A percentile compares a stretch with the other conserved stretches of the same genome.
Evolutionary conservation across 805 yeast genomes (phyloP).

Genomic region (Candida wancherniae): DNA sequence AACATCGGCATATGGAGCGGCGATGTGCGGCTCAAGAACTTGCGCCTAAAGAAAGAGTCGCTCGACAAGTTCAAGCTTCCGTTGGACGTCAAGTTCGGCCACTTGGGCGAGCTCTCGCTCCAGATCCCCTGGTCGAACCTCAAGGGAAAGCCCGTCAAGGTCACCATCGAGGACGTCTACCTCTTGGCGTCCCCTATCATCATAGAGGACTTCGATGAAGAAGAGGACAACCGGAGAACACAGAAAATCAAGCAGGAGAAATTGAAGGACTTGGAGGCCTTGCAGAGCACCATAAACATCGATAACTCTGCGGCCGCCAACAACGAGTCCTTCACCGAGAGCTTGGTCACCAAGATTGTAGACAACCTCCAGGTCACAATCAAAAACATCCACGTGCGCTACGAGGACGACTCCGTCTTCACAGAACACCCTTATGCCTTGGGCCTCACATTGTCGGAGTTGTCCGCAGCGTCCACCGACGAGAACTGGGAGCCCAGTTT

Average conservation of each 20-base stretch:
- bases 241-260: constrained; percentile 63
- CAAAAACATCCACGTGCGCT: constrained; percentile 84
- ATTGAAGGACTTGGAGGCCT: constrained; percentile 59
- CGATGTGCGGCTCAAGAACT: constrained; percentile 78
- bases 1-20: constrained; percentile 98
- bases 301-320: constrained; percentile 1
- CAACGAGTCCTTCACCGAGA: constrained; percentile 81
- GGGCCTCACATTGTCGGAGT: constrained; percentile 78
- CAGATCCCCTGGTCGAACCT: constrained; percentile 97
- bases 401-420: constrained; percentile 74
- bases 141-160: constrained; percentile 87
- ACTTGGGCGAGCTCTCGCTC: constrained; percentile 79
- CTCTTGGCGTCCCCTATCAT: constrained; percentile 74
- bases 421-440: constrained; percentile 73
- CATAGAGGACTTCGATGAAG: constrained; percentile 48
- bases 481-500: constrained; percentile 81
- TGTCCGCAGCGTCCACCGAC: constrained; percentile 90
- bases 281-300: constrained; percentile 42
- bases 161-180: constrained; percentile 81
- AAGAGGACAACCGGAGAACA: constrained; percentile 56
- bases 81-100: constrained; percentile 82
- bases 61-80: constrained; percentile 84
- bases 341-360: constrained; percentile 80
- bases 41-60: constrained; percentile 81
- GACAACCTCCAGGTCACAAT: constrained; percentile 91